phyloP scores from a whole-genome alignment of 768 basidiomycete species.

The Naganishia onofrii region DNA sequence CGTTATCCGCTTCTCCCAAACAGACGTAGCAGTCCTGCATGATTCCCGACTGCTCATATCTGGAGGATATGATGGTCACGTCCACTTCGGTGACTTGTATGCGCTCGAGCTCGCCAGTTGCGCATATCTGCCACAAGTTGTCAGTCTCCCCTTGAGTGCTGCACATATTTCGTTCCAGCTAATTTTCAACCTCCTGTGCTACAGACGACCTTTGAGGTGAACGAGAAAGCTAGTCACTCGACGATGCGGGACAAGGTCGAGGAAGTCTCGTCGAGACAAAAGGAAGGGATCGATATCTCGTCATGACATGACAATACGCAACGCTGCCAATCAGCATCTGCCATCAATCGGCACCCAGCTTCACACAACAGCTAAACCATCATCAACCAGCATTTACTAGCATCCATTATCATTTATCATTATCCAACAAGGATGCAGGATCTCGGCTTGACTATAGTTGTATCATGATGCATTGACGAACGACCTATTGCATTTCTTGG shows the following conservation, averaged over 20 bases:
- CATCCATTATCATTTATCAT: too few species aligned
- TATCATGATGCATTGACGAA: neutral
- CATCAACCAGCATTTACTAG: too few species aligned
- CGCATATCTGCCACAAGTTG: conserved; percentile 83
- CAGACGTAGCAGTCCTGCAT: conserved; percentile 71
- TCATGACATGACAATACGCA: neutral
- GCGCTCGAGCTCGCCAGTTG: conserved; percentile 80
- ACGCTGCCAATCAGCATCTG: neutral
- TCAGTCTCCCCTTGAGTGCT: neutral
- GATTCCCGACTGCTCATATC: conserved; percentile 82
- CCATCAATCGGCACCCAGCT: too few species aligned
- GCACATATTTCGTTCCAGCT: too few species aligned
- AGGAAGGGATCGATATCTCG: neutral
- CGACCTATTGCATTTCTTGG: neutral
- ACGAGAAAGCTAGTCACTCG: conserved; percentile 2
- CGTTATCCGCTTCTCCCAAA: neutral
- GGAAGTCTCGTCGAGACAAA: neutral
- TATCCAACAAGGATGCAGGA: neutral
- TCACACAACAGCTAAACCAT: too few species aligned
- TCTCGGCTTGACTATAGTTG: neutral
- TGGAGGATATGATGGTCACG: conserved; percentile 66
- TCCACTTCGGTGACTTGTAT: conserved; percentile 77
- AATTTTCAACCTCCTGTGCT: neutral
- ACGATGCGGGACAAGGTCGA: neutral
- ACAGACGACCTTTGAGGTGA: conserved; percentile 14